Conservation (phyloP, 805 yeast species). For the Teunomyces barrocoloradensis region DNA sequence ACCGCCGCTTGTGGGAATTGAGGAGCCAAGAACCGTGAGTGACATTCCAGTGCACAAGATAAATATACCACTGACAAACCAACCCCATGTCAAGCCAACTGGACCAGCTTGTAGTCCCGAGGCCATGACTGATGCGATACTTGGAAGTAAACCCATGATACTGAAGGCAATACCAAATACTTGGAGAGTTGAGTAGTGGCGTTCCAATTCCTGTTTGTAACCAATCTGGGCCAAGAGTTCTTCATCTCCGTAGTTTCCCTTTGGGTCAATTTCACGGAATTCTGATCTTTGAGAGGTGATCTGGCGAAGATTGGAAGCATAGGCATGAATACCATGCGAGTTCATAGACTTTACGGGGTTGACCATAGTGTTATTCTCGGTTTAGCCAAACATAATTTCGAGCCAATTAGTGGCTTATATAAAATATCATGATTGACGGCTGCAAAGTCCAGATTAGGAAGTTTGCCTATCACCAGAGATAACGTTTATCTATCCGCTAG, state of each 20-base stretch:
- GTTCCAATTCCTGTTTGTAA: slow-evolving; percentile 63
- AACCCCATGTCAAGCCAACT: slow-evolving; percentile 68
- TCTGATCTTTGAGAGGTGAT: slow-evolving; percentile 6
- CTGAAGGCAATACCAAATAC: slow-evolving; percentile 71
- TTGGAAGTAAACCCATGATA: slow-evolving; percentile 69
- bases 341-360: not conserved
- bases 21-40: slow-evolving; percentile 64
- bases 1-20: slow-evolving; percentile 77
- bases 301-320: slow-evolving; percentile 1
- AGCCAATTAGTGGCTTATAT: not conserved
- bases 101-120: slow-evolving; percentile 63
- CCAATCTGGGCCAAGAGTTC: slow-evolving; percentile 56
- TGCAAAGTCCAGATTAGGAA: not conserved
- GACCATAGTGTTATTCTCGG: not conserved
- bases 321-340: not conserved
- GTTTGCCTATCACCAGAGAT: not conserved
- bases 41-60: slow-evolving; percentile 58
- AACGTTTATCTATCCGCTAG: not conserved
- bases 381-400: not conserved
- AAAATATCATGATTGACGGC: not conserved
- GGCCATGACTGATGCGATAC: slow-evolving; percentile 55
- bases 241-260: slow-evolving; percentile 16
- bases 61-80: slow-evolving; percentile 58
- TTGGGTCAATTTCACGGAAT: slow-evolving; percentile 4
- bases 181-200: slow-evolving; percentile 60